Evolutionary conservation across 139 green algal genomes (phyloP), one percentile per base, ranked within the genome.

Genomic region (Pleodorina starrii): DNA sequence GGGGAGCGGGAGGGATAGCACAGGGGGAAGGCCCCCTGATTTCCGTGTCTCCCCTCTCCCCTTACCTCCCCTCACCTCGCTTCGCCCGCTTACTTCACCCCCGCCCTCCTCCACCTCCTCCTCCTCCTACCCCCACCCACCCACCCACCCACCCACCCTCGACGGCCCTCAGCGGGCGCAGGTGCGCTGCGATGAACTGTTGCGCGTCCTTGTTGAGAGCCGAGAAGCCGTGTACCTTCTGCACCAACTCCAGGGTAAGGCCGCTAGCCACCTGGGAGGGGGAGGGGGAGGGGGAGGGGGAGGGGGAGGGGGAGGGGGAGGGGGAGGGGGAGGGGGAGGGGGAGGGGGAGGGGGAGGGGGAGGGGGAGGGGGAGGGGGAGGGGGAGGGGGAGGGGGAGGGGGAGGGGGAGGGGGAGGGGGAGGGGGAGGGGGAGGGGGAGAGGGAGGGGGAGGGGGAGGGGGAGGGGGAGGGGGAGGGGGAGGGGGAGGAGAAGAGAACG

Each of bases 181-280:
- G n/a, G 51, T 75, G 51, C 66, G 73, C 12, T 1, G 91, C 91
- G 50, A 93, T 60, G 2, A 91, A 87, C 68, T 86, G 50, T 87
- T 91, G 80, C 84, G 89, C 91, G 66, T 89, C 68, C 75, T 66
- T 5, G 43, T 91, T 91, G 51, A 91, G 85, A 32, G 57, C 25
- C 4, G 68, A 59, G 66, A 93, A 77, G 46, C 43, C 54, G 66
- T 87, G 83, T 23, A 91, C 78, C 43, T 16, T 4, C n/a, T 42
- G 35, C 5, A 88, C 43, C 59, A 79, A 46, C 5, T 12, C 27
- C 66, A 79, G 66, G 9, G 68, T n/a, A 66, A 88, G 69, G 43
- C 71, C 35, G 46, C 25, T 46, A 44, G 83, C 83, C 23, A 81
- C 66, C 83, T 88, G 80, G 0, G 40, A 23, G 43, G 6, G 50